Evolutionary conservation across 345 rosid species (phyloP).

Genomic region (Lepidium didymum): DNA sequence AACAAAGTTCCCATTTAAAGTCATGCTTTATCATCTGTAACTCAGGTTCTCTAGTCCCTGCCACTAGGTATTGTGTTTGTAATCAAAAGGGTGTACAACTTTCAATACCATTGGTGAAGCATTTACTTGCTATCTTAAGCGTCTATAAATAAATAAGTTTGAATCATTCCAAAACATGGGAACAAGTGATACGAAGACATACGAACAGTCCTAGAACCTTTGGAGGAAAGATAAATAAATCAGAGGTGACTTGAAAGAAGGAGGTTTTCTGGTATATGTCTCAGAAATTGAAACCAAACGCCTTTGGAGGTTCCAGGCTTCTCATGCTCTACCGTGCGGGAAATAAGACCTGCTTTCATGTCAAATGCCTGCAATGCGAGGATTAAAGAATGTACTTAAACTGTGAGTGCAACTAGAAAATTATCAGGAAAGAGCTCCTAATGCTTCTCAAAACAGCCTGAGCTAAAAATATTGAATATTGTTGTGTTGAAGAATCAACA

Average conservation of each 20-base stretch:
- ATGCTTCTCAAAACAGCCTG: not conserved
- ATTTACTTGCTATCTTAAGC: not conserved
- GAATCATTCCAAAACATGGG: not conserved
- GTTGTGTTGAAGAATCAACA: not conserved
- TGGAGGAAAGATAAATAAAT: not conserved
- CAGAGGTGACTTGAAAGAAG: not conserved
- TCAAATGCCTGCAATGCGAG: slow-evolving; percentile 22
- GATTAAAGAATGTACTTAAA: not conserved
- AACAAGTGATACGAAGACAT: slow-evolving; percentile 4
- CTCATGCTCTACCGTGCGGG: slow-evolving; percentile 9
- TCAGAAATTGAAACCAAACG: not conserved
- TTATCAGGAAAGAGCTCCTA: not conserved
- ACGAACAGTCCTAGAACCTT: not conserved
- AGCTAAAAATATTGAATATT: not conserved
- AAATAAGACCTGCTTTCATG: not conserved
- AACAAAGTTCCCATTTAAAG: not conserved
- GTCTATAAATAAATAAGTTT: not conserved
- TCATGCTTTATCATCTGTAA: not conserved
- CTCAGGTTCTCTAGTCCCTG: not conserved
- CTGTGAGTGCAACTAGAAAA: not conserved
- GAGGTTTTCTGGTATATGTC: slow-evolving; percentile 7
- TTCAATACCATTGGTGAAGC: not conserved
- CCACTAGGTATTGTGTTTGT: not conserved
- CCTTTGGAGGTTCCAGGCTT: slow-evolving; percentile 12
- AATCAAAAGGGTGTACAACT: not conserved